Evolutionary conservation across 108 stramenopile species (phyloP).

Genomic region (Cyclotella atomus): DNA sequence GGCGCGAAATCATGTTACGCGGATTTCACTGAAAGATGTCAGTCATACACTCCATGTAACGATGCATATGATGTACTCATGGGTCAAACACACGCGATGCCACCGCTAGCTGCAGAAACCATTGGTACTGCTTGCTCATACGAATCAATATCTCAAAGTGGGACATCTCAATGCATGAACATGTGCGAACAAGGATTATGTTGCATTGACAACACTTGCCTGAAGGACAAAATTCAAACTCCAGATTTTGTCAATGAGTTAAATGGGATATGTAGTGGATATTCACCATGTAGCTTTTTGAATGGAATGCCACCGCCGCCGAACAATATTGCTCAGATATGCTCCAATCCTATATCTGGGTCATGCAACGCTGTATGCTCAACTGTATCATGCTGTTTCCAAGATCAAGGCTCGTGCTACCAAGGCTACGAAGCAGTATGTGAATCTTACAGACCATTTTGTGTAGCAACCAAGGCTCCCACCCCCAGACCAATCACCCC

Average conservation of each 20-base stretch:
- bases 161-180: background rate
- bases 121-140: constrained; percentile 7
- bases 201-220: constrained; percentile 7
- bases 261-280: background rate
- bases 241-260: background rate
- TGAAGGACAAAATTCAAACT: background rate
- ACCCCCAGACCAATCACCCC: background rate
- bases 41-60: background rate
- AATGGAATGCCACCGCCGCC: constrained; percentile 6
- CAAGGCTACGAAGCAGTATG: background rate
- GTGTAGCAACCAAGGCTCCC: background rate
- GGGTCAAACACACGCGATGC: background rate
- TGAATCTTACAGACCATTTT: constrained; percentile 1
- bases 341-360: background rate
- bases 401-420: constrained; percentile 4
- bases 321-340: constrained; percentile 6
- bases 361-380: constrained; percentile 5
- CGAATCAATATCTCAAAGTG: background rate
- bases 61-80: background rate
- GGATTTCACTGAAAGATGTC: constrained; percentile 3
- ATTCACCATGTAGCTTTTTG: constrained; percentile 5
- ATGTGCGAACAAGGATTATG: constrained; percentile 14
- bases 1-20: constrained; percentile 4
- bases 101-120: constrained; percentile 1
- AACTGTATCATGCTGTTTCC: constrained; percentile 16